phyloP scores from a whole-genome alignment of 768 basidiomycete species.

The Asterophora parasitica region DNA sequence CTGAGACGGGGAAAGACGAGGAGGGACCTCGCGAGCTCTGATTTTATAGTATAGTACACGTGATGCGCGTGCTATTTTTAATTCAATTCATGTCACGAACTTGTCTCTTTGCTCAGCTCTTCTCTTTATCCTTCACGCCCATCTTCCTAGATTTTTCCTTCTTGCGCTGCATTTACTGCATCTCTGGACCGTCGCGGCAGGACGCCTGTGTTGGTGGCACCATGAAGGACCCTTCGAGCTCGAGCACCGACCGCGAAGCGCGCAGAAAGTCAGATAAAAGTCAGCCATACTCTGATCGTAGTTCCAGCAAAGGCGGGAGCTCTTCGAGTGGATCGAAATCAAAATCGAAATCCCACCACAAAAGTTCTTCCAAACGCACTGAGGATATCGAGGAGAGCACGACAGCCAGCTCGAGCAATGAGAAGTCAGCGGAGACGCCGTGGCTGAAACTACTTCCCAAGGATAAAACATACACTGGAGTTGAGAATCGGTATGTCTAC shows the following conservation, averaged over 20 bases:
- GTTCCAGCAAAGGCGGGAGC: background rate
- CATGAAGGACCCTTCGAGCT: slow-evolving; percentile 16
- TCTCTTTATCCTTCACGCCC: too few species aligned
- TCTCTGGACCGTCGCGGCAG: background rate
- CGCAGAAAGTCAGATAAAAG: slow-evolving; percentile 5
- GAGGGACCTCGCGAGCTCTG: too few species aligned
- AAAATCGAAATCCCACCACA: background rate
- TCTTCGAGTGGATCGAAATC: background rate
- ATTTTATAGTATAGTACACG: too few species aligned
- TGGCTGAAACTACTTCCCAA: slow-evolving; percentile 16
- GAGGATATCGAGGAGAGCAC: background rate
- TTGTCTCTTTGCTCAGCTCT: too few species aligned
- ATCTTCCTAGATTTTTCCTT: too few species aligned
- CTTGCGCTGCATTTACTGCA: too few species aligned
- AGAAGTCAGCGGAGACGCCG: slow-evolving; percentile 11
- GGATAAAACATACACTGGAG: slow-evolving; percentile 9
- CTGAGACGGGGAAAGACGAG: too few species aligned
- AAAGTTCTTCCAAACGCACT: background rate
- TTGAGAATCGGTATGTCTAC: slow-evolving; percentile 26
- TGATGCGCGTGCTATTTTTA: too few species aligned
- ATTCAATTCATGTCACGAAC: too few species aligned
- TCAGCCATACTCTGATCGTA: background rate
- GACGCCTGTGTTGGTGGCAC: background rate
- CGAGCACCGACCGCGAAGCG: slow-evolving; percentile 9
- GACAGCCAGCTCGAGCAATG: background rate